Evolutionary conservation across 768 basidiomycete genomes (phyloP).

Genomic region (Tricholoma furcatifolium): DNA sequence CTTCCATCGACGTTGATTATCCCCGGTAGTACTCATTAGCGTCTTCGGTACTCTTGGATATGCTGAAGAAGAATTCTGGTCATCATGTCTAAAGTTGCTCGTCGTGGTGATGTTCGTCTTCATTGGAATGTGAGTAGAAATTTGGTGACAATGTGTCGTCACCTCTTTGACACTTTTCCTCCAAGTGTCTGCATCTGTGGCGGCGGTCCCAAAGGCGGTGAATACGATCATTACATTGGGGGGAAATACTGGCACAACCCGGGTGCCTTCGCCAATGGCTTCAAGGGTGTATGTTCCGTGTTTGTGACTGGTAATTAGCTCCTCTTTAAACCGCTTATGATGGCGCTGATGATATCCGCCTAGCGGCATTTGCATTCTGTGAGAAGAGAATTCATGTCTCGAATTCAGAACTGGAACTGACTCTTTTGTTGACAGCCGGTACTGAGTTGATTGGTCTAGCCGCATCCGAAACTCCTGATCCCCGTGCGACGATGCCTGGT

Average conservation of each 20-base stretch:
- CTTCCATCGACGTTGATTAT: neutral
- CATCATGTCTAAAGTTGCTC: slow-evolving; percentile 46
- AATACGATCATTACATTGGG: slow-evolving; percentile 37
- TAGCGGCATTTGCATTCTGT: slow-evolving; percentile 42
- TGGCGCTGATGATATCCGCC: neutral
- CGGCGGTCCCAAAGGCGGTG: slow-evolving; percentile 36
- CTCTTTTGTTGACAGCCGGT: slow-evolving; percentile 27
- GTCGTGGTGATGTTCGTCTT: slow-evolving; percentile 46
- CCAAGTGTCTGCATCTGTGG: slow-evolving; percentile 39
- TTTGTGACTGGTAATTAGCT: slow-evolving; percentile 37
- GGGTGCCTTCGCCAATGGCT: slow-evolving; percentile 43
- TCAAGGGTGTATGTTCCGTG: slow-evolving; percentile 44
- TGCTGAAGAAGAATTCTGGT: slow-evolving; percentile 51
- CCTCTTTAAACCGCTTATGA: neutral
- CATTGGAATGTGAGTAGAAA: slow-evolving; percentile 37
- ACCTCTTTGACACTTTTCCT: neutral
- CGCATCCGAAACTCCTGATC: slow-evolving; percentile 45
- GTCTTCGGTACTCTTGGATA: slow-evolving; percentile 46
- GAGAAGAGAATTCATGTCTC: slow-evolving; percentile 1
- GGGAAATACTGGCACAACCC: slow-evolving; percentile 36
- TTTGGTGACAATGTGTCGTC: neutral
- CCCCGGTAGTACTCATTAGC: slow-evolving; percentile 31
- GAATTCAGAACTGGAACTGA: neutral
- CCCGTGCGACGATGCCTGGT: slow-evolving; percentile 40
- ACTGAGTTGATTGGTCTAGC: slow-evolving; percentile 48